Conservation (phyloP, 345 rosid species). For the Lumnitzera racemosa region DNA sequence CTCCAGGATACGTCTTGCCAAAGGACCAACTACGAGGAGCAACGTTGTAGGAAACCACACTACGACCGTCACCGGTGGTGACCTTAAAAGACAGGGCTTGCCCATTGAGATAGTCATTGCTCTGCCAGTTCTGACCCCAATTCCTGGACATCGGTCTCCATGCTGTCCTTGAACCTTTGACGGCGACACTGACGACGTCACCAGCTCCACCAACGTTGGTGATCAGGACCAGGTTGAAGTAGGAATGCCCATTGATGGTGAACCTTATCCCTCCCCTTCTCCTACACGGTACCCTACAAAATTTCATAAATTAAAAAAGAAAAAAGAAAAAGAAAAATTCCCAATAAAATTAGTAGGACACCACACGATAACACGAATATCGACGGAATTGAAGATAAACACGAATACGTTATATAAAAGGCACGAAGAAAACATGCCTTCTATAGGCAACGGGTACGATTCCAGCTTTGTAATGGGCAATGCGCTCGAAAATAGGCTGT, state of each 20-base stretch:
- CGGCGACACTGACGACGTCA: slow-evolving; percentile 38
- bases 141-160: slow-evolving; percentile 63
- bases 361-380: no score
- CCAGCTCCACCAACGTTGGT: slow-evolving; percentile 73
- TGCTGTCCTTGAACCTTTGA: slow-evolving; percentile 38
- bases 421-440: slow-evolving; percentile 22
- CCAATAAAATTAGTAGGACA: no score
- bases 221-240: slow-evolving; percentile 57
- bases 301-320: no score
- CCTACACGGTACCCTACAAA: slow-evolving; percentile 47
- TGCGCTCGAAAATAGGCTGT: slow-evolving; percentile 64
- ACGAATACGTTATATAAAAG: no score
- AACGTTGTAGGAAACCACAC: slow-evolving; percentile 42
- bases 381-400: no score
- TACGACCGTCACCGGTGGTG: slow-evolving; percentile 59
- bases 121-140: slow-evolving; percentile 86
- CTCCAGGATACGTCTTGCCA: slow-evolving; percentile 58
- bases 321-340: no score
- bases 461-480: slow-evolving; percentile 63
- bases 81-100: slow-evolving; percentile 61
- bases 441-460: slow-evolving; percentile 56
- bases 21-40: slow-evolving; percentile 61
- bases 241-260: slow-evolving; percentile 61
- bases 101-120: slow-evolving; percentile 54
- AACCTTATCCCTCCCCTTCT: slow-evolving; percentile 63